phyloP scores from a whole-genome alignment of 371 early-diverging fungal genomes.

The Mucor circinelloides region DNA sequence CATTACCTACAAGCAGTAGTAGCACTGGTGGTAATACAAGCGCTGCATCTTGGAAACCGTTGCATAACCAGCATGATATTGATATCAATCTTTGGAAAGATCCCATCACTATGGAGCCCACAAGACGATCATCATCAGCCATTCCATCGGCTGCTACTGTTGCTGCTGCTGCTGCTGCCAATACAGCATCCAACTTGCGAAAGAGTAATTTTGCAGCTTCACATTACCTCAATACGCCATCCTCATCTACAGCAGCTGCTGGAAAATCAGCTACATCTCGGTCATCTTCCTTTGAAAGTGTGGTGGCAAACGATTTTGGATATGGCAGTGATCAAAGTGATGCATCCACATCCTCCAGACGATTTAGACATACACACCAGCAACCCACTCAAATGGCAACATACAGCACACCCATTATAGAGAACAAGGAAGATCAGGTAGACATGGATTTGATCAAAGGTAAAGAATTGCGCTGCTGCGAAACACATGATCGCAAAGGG shows the following conservation, averaged over 20 bases:
- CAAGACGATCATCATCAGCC: background rate
- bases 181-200: background rate
- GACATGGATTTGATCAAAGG: slow-evolving; percentile 76
- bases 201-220: background rate
- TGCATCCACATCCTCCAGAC: slow-evolving; percentile 2
- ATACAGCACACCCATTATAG: background rate
- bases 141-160: background rate
- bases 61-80: background rate
- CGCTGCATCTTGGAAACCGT: slow-evolving; percentile 13
- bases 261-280: background rate
- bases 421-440: slow-evolving; percentile 67
- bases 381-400: slow-evolving; percentile 9
- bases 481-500: background rate
- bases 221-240: background rate
- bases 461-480: slow-evolving; percentile 36
- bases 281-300: slow-evolving; percentile 25
- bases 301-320: background rate
- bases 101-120: background rate
- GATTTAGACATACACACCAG: background rate
- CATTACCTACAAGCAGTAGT: slow-evolving; percentile 12
- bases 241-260: background rate
- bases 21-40: background rate
- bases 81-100: slow-evolving; percentile 6
- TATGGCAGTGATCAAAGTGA: slow-evolving; percentile 22
- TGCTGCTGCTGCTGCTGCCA: background rate